Base-by-base conservation (phyloP, 2,329 filamentous ascomycete genomes). In the Neonectria hederae region DNA sequence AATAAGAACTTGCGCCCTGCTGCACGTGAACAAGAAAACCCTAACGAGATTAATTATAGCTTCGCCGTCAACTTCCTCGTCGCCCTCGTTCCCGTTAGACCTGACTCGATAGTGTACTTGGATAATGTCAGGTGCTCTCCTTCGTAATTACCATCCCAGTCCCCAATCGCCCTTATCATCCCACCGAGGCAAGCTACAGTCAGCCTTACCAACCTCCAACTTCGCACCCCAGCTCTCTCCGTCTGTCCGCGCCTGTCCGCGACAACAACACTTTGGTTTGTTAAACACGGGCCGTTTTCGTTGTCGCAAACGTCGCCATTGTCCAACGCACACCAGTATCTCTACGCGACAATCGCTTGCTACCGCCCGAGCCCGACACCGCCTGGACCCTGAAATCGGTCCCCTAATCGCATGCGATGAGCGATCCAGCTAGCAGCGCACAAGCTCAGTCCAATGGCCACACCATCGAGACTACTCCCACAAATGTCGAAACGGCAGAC, bases 151-250 rank as follows among this genome's bases (percentile, higher is more conserved):
- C 48, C 28, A 21, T 51, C 48, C 48, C n/a, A 32, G 69, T 62
- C 63, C 48, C 48, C n/a, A 32, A 70, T 62, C 63, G 61, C 59
- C 65, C 69, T 65, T 65, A 69, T 66, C 70, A 72, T 67, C 70
- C 66, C 68, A 63, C 54, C 54, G 11, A 26, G 19, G 42, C 8
- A 45, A 19, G 3, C 42, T 9, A 10, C 26, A 10, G 46, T 49
- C 46, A 49, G 17, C 46, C 46, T 49, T 26, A 11, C 46, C 26
- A 49, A 60, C 30, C 49, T 17, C 35, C 49, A 55, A 10, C 26
- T 59, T 52, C 30, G 14, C 22, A 28, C 46, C 24, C 38, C 62
- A 59, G 65, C 55, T 49, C 38, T 52, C 63, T 56, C 45, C 55
- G 26, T 51, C 26, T 19, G 58, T 60, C 52, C 53, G 30, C 26